phyloP scores from a whole-genome alignment of 306 rosid genomes.

The Cajanus cajan region DNA sequence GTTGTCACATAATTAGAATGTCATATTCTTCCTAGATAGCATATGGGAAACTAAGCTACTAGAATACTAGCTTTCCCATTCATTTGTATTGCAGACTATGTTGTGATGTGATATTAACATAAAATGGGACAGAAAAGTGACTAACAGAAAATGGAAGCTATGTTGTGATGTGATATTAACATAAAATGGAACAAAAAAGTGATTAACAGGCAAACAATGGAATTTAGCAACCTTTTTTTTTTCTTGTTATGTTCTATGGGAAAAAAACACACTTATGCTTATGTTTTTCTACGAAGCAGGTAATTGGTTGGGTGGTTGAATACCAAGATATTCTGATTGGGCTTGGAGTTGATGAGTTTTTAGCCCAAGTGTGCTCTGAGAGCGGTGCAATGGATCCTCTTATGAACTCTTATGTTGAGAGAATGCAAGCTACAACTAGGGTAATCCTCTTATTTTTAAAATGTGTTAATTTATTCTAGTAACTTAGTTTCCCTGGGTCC shows the following conservation, averaged over 20 bases:
- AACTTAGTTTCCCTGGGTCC: no score
- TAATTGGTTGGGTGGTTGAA: constrained; percentile 98
- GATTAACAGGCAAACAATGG: not conserved
- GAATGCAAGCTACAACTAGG: constrained; percentile 98
- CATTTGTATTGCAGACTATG: not conserved
- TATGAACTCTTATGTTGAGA: constrained; percentile 92
- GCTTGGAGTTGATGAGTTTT: constrained; percentile 90
- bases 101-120: no score
- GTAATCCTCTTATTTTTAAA: no score
- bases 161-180: constrained; percentile 9
- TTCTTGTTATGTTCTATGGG: not conserved
- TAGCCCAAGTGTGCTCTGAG: constrained; percentile 98
- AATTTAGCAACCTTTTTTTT: not conserved
- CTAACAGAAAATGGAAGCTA: no score
- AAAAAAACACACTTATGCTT: not conserved
- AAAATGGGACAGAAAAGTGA: no score
- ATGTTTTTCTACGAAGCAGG: constrained; percentile 48
- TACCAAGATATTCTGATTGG: constrained; percentile 90
- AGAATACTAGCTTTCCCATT: constrained; percentile 8
- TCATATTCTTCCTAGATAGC: not conserved
- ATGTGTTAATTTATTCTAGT: no score
- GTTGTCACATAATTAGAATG: constrained; percentile 3
- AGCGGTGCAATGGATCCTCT: constrained; percentile 99
- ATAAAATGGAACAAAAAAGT: not conserved
- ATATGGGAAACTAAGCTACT: constrained; percentile 17